phyloP scores from a whole-genome alignment of 768 basidiomycete genomes.

The Plicaturopsis crispa region DNA sequence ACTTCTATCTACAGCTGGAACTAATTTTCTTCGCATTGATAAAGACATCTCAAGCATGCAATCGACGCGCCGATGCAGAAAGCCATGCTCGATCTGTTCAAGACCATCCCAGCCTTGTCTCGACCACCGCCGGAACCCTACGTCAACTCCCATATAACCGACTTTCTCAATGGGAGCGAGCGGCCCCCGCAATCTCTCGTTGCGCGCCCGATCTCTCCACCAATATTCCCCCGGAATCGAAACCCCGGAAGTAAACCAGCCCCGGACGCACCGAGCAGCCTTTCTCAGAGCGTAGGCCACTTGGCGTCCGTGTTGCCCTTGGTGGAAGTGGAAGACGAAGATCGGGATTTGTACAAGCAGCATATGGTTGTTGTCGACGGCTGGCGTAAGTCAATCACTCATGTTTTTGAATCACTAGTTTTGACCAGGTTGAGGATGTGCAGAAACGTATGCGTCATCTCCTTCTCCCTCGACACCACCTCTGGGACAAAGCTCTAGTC shows the following conservation, averaged over 20 bases:
- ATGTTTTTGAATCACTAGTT: slow-evolving; percentile 2
- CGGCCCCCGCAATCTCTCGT: too few relatives aligned
- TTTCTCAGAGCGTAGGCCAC: too few relatives aligned
- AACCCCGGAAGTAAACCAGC: too few relatives aligned
- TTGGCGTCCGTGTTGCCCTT: too few relatives aligned
- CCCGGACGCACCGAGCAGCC: too few relatives aligned
- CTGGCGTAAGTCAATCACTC: slow-evolving; percentile 42
- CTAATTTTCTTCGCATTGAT: slow-evolving; percentile 6
- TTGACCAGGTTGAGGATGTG: slow-evolving; percentile 24
- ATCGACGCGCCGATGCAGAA: slow-evolving; percentile 18
- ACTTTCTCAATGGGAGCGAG: too few relatives aligned
- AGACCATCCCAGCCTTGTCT: slow-evolving; percentile 11
- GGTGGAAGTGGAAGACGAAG: slow-evolving; percentile 27
- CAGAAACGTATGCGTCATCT: slow-evolving; percentile 28
- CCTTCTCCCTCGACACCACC: slow-evolving; percentile 33
- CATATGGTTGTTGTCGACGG: slow-evolving; percentile 57
- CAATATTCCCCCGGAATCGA: too few relatives aligned
- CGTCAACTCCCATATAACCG: background rate
- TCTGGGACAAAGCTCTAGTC: slow-evolving; percentile 32
- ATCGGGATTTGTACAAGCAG: slow-evolving; percentile 34
- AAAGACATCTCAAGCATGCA: slow-evolving; percentile 24
- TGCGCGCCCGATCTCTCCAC: background rate
- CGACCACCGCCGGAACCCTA: slow-evolving; percentile 3
- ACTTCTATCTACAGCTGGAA: slow-evolving; percentile 2
- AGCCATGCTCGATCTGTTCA: slow-evolving; percentile 19